These are phyloP conservation scores for Trichoderma guizhouense DNA, from an alignment of 2,329 filamentous ascomycete genomes.

Conservation along the genomic window DNA sequence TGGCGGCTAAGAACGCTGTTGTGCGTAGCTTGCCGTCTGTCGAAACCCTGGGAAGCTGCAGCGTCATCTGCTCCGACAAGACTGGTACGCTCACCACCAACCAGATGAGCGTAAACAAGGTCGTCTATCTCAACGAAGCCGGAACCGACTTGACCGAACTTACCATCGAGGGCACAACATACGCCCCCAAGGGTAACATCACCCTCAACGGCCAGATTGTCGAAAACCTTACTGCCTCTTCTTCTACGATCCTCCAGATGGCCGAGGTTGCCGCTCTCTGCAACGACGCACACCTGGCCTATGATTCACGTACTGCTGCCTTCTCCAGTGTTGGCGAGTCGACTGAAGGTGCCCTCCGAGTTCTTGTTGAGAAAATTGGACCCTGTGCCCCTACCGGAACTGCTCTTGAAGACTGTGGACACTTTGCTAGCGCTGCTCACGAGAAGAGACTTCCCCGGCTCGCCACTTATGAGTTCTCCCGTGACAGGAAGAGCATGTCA, in stretches of 20 bases:
- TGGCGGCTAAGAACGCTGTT: conserved; percentile 97
- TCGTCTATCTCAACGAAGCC: conserved; percentile 75
- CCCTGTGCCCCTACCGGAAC: conserved; percentile 62
- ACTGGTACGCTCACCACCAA: conserved; percentile 97
- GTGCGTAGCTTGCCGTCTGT: conserved; percentile 95
- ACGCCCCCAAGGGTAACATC: conserved; percentile 77
- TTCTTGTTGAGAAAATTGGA: conserved; percentile 90
- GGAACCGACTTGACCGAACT: conserved; percentile 78
- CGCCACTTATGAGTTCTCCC: conserved; percentile 93
- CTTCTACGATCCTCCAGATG: conserved; percentile 76
- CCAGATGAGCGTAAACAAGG: conserved; percentile 96
- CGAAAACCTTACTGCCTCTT: conserved; percentile 65
- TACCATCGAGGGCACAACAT: conserved; percentile 89
- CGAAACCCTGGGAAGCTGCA: conserved; percentile 97
- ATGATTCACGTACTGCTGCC: conserved; percentile 69
- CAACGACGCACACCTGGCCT: conserved; percentile 82
- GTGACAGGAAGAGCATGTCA: conserved; percentile 99
- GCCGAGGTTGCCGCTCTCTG: conserved; percentile 71
- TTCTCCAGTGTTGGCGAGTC: conserved; percentile 89
- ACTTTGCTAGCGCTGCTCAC: conserved; percentile 81
- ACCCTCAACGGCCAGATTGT: conserved; percentile 64
- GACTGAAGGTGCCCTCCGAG: conserved; percentile 88
- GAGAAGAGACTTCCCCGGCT: conserved; percentile 71
- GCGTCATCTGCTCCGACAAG: conserved; percentile 99
- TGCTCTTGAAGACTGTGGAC: conserved; percentile 61